Percentiles rank a stretch among this genome's conserved stretches.
phyloP scores from a whole-genome alignment of 352 stramenopile genomes.

The Globisporangium paddicum region DNA sequence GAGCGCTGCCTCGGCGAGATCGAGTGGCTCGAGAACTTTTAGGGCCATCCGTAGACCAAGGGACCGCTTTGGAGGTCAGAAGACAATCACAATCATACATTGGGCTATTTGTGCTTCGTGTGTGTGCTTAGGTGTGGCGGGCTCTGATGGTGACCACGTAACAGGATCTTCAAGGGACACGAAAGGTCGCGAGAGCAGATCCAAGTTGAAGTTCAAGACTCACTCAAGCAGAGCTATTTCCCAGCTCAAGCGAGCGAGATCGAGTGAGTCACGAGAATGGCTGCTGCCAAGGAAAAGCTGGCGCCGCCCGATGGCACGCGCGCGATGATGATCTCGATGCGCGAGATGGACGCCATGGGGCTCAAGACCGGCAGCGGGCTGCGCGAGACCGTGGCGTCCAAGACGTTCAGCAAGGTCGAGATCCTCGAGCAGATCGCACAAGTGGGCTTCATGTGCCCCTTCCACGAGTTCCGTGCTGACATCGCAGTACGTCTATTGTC shows the following conservation, averaged over 20 bases:
- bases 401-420: conserved; percentile 58
- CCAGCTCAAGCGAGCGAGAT: neutral
- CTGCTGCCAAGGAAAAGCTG: conserved; percentile 25
- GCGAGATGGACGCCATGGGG: conserved; percentile 76
- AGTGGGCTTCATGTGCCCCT: conserved; percentile 81
- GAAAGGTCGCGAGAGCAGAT: neutral
- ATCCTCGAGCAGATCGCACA: conserved; percentile 75
- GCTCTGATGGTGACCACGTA: neutral
- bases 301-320: conserved; percentile 58
- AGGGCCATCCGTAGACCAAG: conserved; percentile 5
- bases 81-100: too few relatives aligned
- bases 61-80: too few relatives aligned
- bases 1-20: conserved; percentile 52
- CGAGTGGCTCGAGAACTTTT: conserved; percentile 83
- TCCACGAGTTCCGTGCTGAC: conserved; percentile 33
- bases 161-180: neutral
- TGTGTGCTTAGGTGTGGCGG: neutral
- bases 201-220: neutral
- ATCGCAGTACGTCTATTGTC: neutral
- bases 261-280: too few relatives aligned
- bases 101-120: too few relatives aligned
- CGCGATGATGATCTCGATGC: conserved; percentile 84
- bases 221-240: neutral
- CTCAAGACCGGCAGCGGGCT: conserved; percentile 78
- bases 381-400: conserved; percentile 68